Evolutionary conservation across 768 basidiomycete genomes (phyloP).

Genomic region (Russula emetica): DNA sequence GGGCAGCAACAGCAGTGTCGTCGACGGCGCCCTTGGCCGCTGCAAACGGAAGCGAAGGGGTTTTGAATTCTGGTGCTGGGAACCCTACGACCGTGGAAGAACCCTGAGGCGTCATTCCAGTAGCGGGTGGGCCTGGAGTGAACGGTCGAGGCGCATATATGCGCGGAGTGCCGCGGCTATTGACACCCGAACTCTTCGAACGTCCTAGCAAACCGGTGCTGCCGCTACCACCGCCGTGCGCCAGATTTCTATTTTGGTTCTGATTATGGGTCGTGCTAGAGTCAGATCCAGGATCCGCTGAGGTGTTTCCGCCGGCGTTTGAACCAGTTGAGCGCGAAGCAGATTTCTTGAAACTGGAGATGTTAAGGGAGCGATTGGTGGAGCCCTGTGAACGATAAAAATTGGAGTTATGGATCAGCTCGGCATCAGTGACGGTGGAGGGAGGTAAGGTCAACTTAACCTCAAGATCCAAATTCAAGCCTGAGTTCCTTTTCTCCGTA

Average conservation of each 20-base stretch:
- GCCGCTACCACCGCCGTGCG: not conserved
- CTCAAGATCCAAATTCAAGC: not conserved
- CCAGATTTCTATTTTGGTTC: not conserved
- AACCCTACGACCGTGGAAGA: not conserved
- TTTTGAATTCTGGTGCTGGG: slow-evolving; percentile 16
- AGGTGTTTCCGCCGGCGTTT: not conserved
- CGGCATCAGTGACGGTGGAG: not conserved
- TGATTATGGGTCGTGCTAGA: not conserved
- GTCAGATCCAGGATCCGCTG: not conserved
- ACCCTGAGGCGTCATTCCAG: not conserved
- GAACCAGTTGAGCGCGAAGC: not conserved
- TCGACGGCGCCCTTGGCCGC: slow-evolving; percentile 1
- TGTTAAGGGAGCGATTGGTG: slow-evolving; percentile 11
- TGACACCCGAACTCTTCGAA: not conserved
- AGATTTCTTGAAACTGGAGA: slow-evolving; percentile 18
- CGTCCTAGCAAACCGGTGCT: not conserved
- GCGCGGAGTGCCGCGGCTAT: slow-evolving; percentile 4
- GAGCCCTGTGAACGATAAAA: not conserved
- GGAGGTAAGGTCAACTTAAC: not conserved
- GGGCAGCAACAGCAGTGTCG: not conserved
- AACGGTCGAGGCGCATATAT: slow-evolving; percentile 25
- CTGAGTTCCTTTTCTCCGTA: not conserved
- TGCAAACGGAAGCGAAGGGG: slow-evolving; percentile 15
- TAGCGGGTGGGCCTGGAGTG: slow-evolving; percentile 4
- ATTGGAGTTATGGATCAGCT: not conserved